phyloP scores from a whole-genome alignment of 2,329 filamentous ascomycete species.

The Curvularia sp. region DNA sequence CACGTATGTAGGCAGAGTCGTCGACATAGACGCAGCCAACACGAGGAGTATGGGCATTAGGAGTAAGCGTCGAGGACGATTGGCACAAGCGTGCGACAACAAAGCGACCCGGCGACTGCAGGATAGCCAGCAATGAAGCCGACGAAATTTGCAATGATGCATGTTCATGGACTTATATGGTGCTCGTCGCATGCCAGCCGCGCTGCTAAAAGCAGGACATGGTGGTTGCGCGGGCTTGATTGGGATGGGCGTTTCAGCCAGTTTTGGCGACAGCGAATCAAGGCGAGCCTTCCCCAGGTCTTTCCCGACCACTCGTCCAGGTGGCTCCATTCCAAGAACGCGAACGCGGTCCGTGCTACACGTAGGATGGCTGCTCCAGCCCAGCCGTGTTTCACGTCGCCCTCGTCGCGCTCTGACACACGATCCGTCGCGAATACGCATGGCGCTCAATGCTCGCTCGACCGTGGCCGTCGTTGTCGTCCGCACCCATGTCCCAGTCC shows the following conservation, averaged over 20 bases:
- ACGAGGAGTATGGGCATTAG: conserved; percentile 14
- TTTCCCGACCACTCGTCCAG: too few species aligned
- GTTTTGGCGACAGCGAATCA: conserved; percentile 30
- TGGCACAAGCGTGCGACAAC: conserved; percentile 30
- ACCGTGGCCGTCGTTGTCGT: conserved; percentile 35
- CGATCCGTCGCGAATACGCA: conserved; percentile 39
- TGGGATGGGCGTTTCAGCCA: conserved; percentile 29
- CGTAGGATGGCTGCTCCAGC: conserved; percentile 22
- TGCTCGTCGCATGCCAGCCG: conserved; percentile 23
- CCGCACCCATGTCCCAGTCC: conserved; percentile 37
- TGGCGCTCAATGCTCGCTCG: conserved; percentile 46
- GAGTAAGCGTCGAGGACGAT: conserved; percentile 31
- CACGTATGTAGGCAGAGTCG: conserved; percentile 15
- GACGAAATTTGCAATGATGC: conserved; percentile 29
- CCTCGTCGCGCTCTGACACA: conserved; percentile 38
- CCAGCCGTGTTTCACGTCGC: conserved; percentile 34
- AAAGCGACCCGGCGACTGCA: background rate
- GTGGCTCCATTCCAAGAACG: conserved; percentile 4
- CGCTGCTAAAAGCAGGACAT: conserved; percentile 12
- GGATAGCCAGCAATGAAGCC: conserved; percentile 23
- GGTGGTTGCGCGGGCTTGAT: conserved; percentile 29
- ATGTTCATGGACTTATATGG: conserved; percentile 30
- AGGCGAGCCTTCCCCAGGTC: conserved; percentile 10
- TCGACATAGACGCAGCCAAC: conserved; percentile 4
- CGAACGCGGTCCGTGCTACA: conserved; percentile 27